Evolutionary conservation across 2,329 filamentous ascomycete species (phyloP), one percentile per base, ranked within the genome.

Genomic region (Verticillium alfalfae): DNA sequence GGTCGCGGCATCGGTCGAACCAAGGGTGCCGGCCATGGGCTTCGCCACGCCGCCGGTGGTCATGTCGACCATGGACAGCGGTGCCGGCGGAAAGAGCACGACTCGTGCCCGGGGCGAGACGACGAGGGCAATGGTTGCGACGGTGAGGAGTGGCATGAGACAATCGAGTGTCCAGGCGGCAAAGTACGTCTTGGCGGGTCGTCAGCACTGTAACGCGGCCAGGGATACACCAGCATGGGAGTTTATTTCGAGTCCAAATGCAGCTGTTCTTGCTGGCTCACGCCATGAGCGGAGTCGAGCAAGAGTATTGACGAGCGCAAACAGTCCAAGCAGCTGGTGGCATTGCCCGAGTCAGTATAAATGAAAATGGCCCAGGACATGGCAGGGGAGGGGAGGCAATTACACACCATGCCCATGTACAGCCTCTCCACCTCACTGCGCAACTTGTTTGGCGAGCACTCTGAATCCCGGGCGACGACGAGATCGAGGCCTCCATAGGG

Each of bases 401-500:
- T 2, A 49, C 37, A 2, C 5, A 64, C 63, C 8, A 88, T 80
- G 0, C 84, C 87, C 77, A 86, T 87, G 67, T 89, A 88, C 34
- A 88, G 75, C 39, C 86, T 78, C 69, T 88, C 86, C 70, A 88
- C 37, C 18, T 61, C 55, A 3, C 55, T 57, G 18, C 60, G 60
- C 7, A 61, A 41, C 15, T 61, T 61, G 49, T 61, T 61, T 3
- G 60, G 60, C 2, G 60, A 55, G 36, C n/a, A 88, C 60, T 88
- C 84, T 67, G 88, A 86, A 64, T 88, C 84, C 59, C 85, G 82
- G 4, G 84, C 82, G 52, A 86, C 82, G 63, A 86, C 85, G 57
- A 88, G 75, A 70, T 89, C 86, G 37, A 89, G 72, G 15, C 81
- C 81, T 34, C 85, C 84, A 3, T 82, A 78, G 6, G 82, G 79